Conservation (phyloP, 305 asterid species). For the Fraxinus angustifolia region DNA sequence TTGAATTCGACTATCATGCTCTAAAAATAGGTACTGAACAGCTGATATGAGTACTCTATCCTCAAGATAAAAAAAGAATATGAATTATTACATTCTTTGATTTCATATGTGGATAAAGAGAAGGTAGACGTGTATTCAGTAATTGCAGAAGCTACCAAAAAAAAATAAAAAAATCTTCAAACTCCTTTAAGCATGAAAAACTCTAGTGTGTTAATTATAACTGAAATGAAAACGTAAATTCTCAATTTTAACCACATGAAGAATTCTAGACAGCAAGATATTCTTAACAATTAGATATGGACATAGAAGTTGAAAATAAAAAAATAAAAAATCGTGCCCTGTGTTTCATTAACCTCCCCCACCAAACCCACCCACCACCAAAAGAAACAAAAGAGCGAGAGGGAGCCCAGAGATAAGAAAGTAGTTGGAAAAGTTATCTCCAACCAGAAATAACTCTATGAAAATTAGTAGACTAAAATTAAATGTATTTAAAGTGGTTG, state of each 20-base stretch:
- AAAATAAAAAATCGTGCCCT: not conserved
- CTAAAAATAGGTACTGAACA: not conserved
- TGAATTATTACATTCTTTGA: not conserved
- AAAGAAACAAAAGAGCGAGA: not conserved
- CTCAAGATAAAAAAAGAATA: not conserved
- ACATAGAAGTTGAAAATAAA: not conserved
- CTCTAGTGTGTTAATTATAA: not conserved
- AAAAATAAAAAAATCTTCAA: not conserved
- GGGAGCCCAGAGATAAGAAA: not conserved
- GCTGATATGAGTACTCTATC: not conserved
- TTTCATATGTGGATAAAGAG: not conserved
- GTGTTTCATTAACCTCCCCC: not conserved
- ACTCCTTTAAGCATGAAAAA: not conserved
- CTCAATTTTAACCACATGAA: not conserved
- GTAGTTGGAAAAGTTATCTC: not conserved
- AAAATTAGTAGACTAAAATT: not conserved
- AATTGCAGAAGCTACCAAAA: not conserved
- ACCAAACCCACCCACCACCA: not conserved
- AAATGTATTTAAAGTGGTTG: not conserved
- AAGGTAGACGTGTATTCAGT: not conserved
- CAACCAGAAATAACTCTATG: not conserved
- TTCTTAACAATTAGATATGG: not conserved
- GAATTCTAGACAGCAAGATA: not conserved
- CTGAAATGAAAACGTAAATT: not conserved
- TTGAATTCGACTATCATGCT: not conserved